Percentiles rank a stretch among this genome's conserved stretches.
Evolutionary conservation across 345 rosid genomes (phyloP).

Genomic region (Theobroma cacao): DNA sequence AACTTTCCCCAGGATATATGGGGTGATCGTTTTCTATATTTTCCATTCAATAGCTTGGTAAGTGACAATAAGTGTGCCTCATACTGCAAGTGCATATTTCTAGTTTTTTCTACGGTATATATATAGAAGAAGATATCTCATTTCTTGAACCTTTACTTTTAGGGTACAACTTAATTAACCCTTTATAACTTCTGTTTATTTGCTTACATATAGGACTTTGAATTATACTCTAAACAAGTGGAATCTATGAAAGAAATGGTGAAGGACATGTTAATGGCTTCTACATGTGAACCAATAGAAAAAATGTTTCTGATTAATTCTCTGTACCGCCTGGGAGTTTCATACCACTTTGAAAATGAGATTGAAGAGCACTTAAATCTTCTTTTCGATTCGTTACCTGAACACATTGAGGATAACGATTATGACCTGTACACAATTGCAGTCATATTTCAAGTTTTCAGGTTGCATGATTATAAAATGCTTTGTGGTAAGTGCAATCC

Average conservation of each 20-base stretch:
- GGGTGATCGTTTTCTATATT: no score
- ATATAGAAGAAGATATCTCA: no score
- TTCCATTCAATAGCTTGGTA: no score
- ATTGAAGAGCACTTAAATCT: conserved; percentile 1
- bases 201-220: neutral
- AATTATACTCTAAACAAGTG: neutral
- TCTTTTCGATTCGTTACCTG: neutral
- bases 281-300: neutral
- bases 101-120: no score
- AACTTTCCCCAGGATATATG: no score
- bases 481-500: neutral
- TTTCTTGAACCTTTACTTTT: no score
- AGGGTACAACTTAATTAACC: no score
- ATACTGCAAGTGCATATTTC: no score
- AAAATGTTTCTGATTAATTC: neutral
- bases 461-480: conserved; percentile 6
- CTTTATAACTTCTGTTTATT: neutral
- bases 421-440: neutral
- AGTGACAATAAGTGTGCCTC: no score
- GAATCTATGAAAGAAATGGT: conserved; percentile 5
- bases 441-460: conserved; percentile 3
- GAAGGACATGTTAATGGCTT: neutral
- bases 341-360: conserved; percentile 14
- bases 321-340: conserved; percentile 20
- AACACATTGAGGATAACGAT: neutral